Evolutionary conservation across 345 rosid species (phyloP).

Genomic region (Gossypium longicalyx): DNA sequence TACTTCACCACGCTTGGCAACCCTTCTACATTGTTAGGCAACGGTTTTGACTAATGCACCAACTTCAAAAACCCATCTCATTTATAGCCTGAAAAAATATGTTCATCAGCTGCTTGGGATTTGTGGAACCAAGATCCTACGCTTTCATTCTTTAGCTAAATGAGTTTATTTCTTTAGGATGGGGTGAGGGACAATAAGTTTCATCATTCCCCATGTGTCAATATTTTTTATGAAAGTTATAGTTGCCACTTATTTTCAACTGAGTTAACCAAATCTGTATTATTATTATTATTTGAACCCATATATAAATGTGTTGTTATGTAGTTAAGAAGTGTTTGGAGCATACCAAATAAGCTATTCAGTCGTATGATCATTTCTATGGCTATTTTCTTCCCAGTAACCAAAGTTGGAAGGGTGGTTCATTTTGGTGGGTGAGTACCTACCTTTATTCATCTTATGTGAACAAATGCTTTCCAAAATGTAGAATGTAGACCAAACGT

Average conservation of each 20-base stretch:
- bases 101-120: not conserved
- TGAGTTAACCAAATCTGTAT: too few species aligned
- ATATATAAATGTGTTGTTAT: too few species aligned
- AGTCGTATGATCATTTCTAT: not conserved
- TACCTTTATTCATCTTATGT: slow-evolving; percentile 16
- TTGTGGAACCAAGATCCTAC: not conserved
- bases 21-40: not conserved
- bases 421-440: not conserved
- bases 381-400: slow-evolving; percentile 7
- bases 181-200: too few species aligned
- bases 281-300: too few species aligned
- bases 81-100: not conserved
- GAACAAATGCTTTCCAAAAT: not conserved
- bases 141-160: not conserved
- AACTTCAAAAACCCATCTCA: not conserved
- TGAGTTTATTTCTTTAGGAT: too few species aligned
- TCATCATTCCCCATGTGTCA: not conserved
- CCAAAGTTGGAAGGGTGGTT: not conserved
- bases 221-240: not conserved
- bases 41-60: not conserved
- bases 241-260: not conserved
- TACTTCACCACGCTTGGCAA: not conserved
- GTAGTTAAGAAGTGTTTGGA: too few species aligned
- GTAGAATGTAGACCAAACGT: not conserved
- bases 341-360: too few species aligned